These are phyloP conservation scores for Metschnikowia anglica DNA, from an alignment of 805 yeast species.

Conservation along the genomic window DNA sequence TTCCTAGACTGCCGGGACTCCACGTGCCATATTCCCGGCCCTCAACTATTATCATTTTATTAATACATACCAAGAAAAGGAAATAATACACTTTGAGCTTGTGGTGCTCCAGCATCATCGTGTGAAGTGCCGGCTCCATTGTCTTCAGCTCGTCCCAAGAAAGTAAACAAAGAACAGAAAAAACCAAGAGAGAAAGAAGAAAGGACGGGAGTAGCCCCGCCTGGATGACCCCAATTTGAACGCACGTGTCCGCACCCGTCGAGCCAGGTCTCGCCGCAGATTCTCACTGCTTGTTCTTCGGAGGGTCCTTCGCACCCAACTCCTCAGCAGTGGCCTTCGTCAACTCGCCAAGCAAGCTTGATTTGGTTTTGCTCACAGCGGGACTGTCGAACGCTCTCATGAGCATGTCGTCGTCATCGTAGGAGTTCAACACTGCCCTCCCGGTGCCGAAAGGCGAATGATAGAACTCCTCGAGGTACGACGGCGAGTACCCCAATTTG, in stretches of 20 bases:
- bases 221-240: too few relatives aligned
- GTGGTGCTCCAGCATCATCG: not conserved
- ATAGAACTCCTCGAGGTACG: constrained; percentile 65
- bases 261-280: too few relatives aligned
- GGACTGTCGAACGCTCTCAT: constrained; percentile 40
- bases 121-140: not conserved
- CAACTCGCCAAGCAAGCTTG: constrained; percentile 17
- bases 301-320: constrained; percentile 1
- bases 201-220: too few relatives aligned
- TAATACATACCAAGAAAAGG: constrained; percentile 7
- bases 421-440: constrained; percentile 31
- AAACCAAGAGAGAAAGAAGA: not conserved
- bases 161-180: not conserved
- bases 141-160: not conserved
- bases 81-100: constrained; percentile 1
- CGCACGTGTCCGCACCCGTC: too few relatives aligned
- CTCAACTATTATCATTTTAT: not conserved
- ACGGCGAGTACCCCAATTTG: constrained; percentile 64
- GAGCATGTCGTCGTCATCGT: constrained; percentile 48
- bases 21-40: too few relatives aligned
- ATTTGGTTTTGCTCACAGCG: constrained; percentile 8
- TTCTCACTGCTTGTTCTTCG: constrained; percentile 7
- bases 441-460: constrained; percentile 39
- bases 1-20: too few relatives aligned
- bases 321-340: constrained; percentile 9